Evolutionary conservation across 2,329 filamentous ascomycete species (phyloP).

Genomic region (Stachybotrys chartarum): DNA sequence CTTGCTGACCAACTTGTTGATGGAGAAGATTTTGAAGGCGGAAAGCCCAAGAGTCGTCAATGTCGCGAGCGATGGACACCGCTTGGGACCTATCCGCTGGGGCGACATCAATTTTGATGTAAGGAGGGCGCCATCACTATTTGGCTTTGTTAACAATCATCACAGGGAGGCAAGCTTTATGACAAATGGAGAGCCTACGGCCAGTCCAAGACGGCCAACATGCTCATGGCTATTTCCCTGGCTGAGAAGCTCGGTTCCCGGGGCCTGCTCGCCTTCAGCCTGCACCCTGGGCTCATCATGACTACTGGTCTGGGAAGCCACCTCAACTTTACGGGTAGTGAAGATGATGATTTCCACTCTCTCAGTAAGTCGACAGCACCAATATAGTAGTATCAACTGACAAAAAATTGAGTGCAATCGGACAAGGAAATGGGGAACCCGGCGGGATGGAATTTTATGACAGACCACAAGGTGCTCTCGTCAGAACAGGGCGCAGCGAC

Average conservation of each 20-base stretch:
- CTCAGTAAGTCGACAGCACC: background rate
- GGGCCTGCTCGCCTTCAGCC: constrained; percentile 22
- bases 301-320: constrained; percentile 12
- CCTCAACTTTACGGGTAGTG: constrained; percentile 7
- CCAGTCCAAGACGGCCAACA: constrained; percentile 30
- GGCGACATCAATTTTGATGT: constrained; percentile 23
- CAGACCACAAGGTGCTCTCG: background rate
- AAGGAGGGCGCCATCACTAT: constrained; percentile 4
- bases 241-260: constrained; percentile 21
- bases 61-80: constrained; percentile 26
- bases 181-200: constrained; percentile 25
- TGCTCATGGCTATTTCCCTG: constrained; percentile 22
- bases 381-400: background rate
- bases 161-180: constrained; percentile 18
- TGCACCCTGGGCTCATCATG: constrained; percentile 24
- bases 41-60: constrained; percentile 30
- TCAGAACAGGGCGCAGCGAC: background rate
- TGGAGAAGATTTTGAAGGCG: constrained; percentile 31
- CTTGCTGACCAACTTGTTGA: constrained; percentile 36
- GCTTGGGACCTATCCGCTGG: constrained; percentile 20
- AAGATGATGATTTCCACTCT: constrained; percentile 3
- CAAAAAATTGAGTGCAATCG: background rate
- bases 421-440: background rate
- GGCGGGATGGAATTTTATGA: background rate
- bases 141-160: constrained; percentile 6